phyloP scores from a whole-genome alignment of 148 eudicot species.

The Chenopodium formosanum region DNA sequence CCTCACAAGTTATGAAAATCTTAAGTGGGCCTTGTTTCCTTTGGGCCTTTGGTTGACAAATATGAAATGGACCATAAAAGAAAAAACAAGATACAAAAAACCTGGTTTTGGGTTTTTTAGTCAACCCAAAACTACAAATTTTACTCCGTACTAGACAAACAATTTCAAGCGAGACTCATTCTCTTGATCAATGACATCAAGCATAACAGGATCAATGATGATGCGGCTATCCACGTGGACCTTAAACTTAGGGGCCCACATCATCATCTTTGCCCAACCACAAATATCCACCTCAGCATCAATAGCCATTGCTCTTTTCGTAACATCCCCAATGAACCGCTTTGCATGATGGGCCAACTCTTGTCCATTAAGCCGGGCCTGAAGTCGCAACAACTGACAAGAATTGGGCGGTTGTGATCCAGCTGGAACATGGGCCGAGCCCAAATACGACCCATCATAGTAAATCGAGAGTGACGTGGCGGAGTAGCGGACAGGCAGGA shows the following conservation, averaged over 20 bases:
- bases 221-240: slow-evolving; percentile 82
- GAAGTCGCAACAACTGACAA: slow-evolving; percentile 55
- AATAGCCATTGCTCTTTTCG: slow-evolving; percentile 54
- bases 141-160: slow-evolving; percentile 1
- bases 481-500: slow-evolving; percentile 54
- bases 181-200: slow-evolving; percentile 79
- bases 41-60: too few relatives aligned
- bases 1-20: too few relatives aligned
- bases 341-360: slow-evolving; percentile 62
- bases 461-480: slow-evolving; percentile 65
- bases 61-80: too few relatives aligned
- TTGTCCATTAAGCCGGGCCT: slow-evolving; percentile 60
- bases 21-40: too few relatives aligned
- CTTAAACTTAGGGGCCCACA: slow-evolving; percentile 74
- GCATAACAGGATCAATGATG: slow-evolving; percentile 65
- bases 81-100: too few relatives aligned
- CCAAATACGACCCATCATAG: slow-evolving; percentile 60
- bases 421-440: slow-evolving; percentile 59
- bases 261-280: slow-evolving; percentile 55
- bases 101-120: too few relatives aligned
- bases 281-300: slow-evolving; percentile 66
- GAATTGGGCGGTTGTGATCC: slow-evolving; percentile 62
- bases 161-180: slow-evolving; percentile 44
- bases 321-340: slow-evolving; percentile 51
- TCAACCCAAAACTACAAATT: not conserved